These are phyloP conservation scores for Neurospora sp. DNA, from an alignment of 2,329 filamentous ascomycete species.

Conservation along the genomic window DNA sequence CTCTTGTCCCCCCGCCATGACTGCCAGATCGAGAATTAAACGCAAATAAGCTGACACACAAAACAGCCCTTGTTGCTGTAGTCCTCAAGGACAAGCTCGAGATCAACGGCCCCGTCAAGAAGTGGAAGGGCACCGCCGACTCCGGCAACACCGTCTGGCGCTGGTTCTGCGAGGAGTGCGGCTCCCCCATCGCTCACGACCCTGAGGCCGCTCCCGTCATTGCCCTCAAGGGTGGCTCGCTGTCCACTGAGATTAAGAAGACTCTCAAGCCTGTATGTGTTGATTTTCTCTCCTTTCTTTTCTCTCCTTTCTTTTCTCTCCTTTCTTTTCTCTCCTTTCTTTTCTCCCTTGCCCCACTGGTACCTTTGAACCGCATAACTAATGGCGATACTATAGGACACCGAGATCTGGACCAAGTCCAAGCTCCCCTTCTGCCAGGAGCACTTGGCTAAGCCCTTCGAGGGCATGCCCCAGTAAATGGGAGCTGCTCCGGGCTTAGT, in stretches of 20 bases:
- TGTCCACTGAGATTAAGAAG: constrained; percentile 57
- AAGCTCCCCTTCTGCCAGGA: constrained; percentile 64
- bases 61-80: constrained; percentile 51
- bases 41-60: neutral
- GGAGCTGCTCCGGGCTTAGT: neutral
- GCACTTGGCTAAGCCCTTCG: constrained; percentile 50
- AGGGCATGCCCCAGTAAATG: constrained; percentile 35
- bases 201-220: constrained; percentile 62
- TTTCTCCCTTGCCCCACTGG: neutral
- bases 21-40: neutral
- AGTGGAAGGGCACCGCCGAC: constrained; percentile 46
- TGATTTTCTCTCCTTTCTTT: neutral
- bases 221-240: constrained; percentile 56
- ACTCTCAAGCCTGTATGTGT: constrained; percentile 49
- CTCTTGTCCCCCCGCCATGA: neutral
- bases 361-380: neutral
- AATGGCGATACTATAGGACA: constrained; percentile 33
- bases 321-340: neutral
- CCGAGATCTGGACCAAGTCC: constrained; percentile 59
- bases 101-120: constrained; percentile 55
- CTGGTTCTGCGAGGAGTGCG: constrained; percentile 60
- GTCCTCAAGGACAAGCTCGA: constrained; percentile 57
- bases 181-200: constrained; percentile 60
- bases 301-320: too few species aligned
- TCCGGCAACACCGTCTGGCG: constrained; percentile 57